Percentiles rank a stretch among this genome's conserved stretches.
phyloP scores from a whole-genome alignment of 2,329 filamentous ascomycete genomes.

The Arthrobotrys iridis region DNA sequence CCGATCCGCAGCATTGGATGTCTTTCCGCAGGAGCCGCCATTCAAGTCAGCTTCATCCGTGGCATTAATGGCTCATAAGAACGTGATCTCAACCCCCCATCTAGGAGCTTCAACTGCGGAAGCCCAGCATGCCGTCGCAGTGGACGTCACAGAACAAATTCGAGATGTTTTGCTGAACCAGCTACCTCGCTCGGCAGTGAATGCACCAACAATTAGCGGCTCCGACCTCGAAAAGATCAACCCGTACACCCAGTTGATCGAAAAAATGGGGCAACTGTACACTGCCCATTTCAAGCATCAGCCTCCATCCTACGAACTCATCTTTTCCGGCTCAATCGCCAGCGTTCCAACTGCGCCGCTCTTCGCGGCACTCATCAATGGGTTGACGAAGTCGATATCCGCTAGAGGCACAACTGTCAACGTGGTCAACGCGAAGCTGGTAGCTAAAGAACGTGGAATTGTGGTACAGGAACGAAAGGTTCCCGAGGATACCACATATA shows the following conservation, averaged over 20 bases:
- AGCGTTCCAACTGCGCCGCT: constrained; percentile 78
- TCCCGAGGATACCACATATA: constrained; percentile 71
- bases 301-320: constrained; percentile 71
- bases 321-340: constrained; percentile 79
- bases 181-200: constrained; percentile 79
- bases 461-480: constrained; percentile 78
- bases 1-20: constrained; percentile 80
- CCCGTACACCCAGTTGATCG: constrained; percentile 78
- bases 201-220: constrained; percentile 81
- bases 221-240: constrained; percentile 82
- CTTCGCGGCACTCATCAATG: constrained; percentile 81
- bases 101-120: constrained; percentile 82
- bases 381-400: constrained; percentile 75
- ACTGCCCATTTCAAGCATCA: constrained; percentile 74
- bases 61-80: constrained; percentile 73
- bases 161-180: constrained; percentile 77
- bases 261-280: constrained; percentile 81
- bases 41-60: constrained; percentile 69
- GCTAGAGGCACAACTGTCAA: constrained; percentile 77
- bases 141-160: constrained; percentile 84
- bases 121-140: constrained; percentile 83
- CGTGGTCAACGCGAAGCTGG: constrained; percentile 80
- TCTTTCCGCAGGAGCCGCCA: constrained; percentile 80
- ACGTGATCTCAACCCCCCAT: constrained; percentile 81
- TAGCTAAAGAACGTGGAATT: constrained; percentile 80